Evolutionary conservation across 257 asterid genomes (phyloP), one percentile per base, ranked within the genome.

Genomic region (Penstemon barbatus): DNA sequence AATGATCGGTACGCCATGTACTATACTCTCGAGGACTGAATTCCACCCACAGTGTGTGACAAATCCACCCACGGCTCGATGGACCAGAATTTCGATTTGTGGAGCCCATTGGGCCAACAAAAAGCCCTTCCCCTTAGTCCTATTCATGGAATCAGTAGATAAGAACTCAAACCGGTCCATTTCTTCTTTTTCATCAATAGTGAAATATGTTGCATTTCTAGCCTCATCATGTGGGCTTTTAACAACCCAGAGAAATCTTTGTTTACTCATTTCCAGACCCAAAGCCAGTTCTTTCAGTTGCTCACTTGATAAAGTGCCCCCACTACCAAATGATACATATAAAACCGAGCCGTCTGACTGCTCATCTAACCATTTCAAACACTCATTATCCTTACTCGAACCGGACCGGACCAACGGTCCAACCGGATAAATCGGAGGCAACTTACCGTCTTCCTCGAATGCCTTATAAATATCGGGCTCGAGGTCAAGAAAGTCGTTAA

Each of bases 401-500:
- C 42, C 38, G 3, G 11, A 39, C 38, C 63, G 75, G 8, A 77
- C 45, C 72, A 77, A 44, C 12, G 81, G 78, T 33, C 81, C 81
- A 7, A 77, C 53, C 0, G 75, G 53, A n/a, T 71, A 77, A 56
- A 67, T 36, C 40, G 56, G 73, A 0, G 80, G 73, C 6, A 45
- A 71, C 6, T 41, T 2, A 13, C 6, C 57, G 65, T 0, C 46
- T 44, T 15, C 42, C 53, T 8, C 19, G 75, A 37, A 52, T 69
- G 33, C 71, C 36, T 52, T 36, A n/a, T 77, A 63, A 6, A 80
- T 78, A 9, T 75, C 76, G 0, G 55, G 18, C 63, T 80, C 85
- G 46, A 80, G 60, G 6, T 77, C 85, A 33, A 36, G 33, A n/a
- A 77, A 80, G 19, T 79, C 70, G 33, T 80, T 80, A 45, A 74